phyloP scores from a whole-genome alignment of 1,284 basidiomycete genomes.

The Apiotrichum sp. region DNA sequence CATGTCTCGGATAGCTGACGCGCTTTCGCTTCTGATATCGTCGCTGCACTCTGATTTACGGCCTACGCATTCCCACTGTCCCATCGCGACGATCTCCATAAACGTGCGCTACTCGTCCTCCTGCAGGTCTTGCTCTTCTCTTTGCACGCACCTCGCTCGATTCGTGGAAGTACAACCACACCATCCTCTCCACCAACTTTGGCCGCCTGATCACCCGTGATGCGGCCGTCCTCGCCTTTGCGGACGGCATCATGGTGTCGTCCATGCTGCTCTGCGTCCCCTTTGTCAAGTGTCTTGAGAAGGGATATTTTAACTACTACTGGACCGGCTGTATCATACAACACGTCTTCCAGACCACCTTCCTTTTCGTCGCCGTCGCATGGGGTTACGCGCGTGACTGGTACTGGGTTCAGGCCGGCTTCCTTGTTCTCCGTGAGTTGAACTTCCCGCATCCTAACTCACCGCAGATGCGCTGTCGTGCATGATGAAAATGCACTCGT shows the following conservation, averaged over 20 bases:
- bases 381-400: constrained; percentile 61
- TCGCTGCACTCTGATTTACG: no score
- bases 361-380: constrained; percentile 61
- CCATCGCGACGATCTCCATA: no score
- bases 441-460: neutral
- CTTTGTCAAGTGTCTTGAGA: constrained; percentile 68
- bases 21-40: neutral
- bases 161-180: constrained; percentile 67
- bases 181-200: constrained; percentile 72
- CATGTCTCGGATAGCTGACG: neutral
- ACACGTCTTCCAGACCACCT: constrained; percentile 65
- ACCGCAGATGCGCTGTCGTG: constrained; percentile 39
- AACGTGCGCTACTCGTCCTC: neutral
- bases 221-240: constrained; percentile 72
- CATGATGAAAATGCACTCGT: constrained; percentile 69
- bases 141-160: constrained; percentile 69
- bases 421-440: constrained; percentile 68
- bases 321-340: constrained; percentile 69
- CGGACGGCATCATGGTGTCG: constrained; percentile 72
- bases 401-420: constrained; percentile 98
- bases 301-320: constrained; percentile 72
- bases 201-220: constrained; percentile 84
- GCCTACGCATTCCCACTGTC: no score
- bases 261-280: constrained; percentile 71
- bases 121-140: constrained; percentile 72